Evolutionary conservation across 1,284 basidiomycete genomes (phyloP), one percentile per base, ranked within the genome.

Genomic region (Athelia psychrophila): DNA sequence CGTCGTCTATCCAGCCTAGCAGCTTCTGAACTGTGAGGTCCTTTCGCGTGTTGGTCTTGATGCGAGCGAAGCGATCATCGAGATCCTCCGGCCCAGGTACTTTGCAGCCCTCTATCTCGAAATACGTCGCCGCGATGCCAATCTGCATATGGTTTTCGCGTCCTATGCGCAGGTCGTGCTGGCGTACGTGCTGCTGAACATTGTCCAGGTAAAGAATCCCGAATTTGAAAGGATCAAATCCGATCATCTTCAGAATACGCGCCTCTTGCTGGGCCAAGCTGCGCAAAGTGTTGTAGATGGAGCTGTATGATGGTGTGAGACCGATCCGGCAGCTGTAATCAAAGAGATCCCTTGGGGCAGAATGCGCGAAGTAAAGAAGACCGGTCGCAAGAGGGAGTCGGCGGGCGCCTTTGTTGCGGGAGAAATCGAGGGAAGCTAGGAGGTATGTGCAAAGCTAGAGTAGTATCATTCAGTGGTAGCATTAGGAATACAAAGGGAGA

Each of bases 301-400:
- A 59, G 18, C 44, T 53, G 22, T 66, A 64, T 2, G 62, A 51
- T 2, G 64, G 60, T 53, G 60, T 61, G 6, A 45, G 47, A 1
- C 56, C 66, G 20, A 64, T 54, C 10, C 59, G 60, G 20, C 54
- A 58, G 5, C 49, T 30, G 44, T 60, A 59, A 1, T 51, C 18
- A 44, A 65, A 59, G 23, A 66, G 47, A 25, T 65, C 62, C 1
- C 47, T 42, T 1, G 64, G 55, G 2, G 62, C 66, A 3, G 49
- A 54, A 2, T 50, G 54, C 1, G 60, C 60, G 47, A 66, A 64
- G 30, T 59, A 64, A 2, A 66, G 24, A 12, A 66, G 48, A 3
- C 58, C 59, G 19, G 45, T 48, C 2, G 58, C 53, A 1, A 66
- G 49, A 5, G 64, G 65, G 2, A 68, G 51, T 1, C 61, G 53